Conservation (phyloP, 2,329 filamentous ascomycete genomes). For the Fusarium succisae region DNA sequence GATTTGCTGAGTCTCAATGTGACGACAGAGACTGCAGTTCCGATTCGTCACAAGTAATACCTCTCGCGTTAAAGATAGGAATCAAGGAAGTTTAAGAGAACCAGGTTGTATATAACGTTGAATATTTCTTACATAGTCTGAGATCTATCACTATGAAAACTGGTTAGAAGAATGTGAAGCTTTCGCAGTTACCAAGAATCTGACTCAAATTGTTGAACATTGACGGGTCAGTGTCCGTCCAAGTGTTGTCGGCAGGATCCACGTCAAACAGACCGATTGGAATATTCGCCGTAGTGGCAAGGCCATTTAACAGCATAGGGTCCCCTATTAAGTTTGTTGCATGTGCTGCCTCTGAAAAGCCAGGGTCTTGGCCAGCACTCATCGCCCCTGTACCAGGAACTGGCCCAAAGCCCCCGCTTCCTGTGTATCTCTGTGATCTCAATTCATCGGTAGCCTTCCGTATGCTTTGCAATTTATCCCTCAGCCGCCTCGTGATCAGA, state of each 20-base stretch:
- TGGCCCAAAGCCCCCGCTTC: neutral
- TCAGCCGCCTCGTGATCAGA: neutral
- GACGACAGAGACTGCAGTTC: neutral
- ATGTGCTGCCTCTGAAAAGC: neutral
- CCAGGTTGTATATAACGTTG: neutral
- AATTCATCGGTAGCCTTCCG: neutral
- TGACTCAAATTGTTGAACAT: neutral
- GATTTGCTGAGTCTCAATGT: neutral
- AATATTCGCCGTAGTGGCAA: neutral
- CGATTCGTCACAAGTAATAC: neutral
- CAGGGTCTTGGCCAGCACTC: neutral
- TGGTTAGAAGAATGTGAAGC: neutral
- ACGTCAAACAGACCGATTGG: neutral
- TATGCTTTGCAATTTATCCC: neutral
- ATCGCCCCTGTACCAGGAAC: neutral
- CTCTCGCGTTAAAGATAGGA: accelerated
- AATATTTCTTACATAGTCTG: too few species aligned
- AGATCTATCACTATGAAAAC: too few species aligned
- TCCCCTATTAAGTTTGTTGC: neutral
- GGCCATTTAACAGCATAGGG: neutral
- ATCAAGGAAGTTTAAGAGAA: neutral
- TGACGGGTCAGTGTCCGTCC: neutral
- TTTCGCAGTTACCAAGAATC: neutral
- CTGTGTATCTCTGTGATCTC: neutral
- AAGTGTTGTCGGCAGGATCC: neutral